These are phyloP conservation scores for Aleurites moluccanus DNA, from an alignment of 441 rosid genomes.

Conservation along the genomic window DNA sequence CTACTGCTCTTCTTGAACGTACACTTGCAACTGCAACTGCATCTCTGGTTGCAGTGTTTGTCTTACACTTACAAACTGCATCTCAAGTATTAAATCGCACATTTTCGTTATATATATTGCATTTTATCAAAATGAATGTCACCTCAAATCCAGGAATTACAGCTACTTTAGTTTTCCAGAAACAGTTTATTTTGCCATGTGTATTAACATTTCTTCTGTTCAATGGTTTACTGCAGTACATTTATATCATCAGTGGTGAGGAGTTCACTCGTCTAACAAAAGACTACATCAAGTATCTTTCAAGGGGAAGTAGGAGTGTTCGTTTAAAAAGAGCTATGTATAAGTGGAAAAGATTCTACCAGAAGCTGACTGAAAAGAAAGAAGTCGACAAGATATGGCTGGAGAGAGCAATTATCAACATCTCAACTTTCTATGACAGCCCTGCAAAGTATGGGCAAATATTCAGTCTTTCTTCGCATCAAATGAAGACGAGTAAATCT, in stretches of 20 bases:
- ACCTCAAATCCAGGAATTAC: too few species aligned
- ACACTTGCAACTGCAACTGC: too few species aligned
- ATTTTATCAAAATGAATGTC: too few species aligned
- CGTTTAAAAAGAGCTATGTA: slow-evolving; percentile 55
- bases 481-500: slow-evolving; percentile 7
- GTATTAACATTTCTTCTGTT: neutral
- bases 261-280: slow-evolving; percentile 56
- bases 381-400: slow-evolving; percentile 50
- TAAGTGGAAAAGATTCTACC: slow-evolving; percentile 37
- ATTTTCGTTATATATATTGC: too few species aligned
- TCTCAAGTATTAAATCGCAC: too few species aligned
- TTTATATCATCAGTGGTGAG: slow-evolving; percentile 61
- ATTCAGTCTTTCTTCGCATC: slow-evolving; percentile 22
- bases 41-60: too few species aligned
- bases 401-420: slow-evolving; percentile 54
- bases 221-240: slow-evolving; percentile 43
- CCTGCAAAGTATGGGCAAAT: slow-evolving; percentile 52
- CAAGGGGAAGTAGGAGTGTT: slow-evolving; percentile 48
- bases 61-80: too few species aligned
- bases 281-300: slow-evolving; percentile 63
- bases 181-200: neutral
- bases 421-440: slow-evolving; percentile 59
- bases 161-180: too few species aligned
- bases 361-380: slow-evolving; percentile 32
- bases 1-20: too few species aligned